Evolutionary conservation across 768 basidiomycete genomes (phyloP).

Genomic region (Kwoniella sp.): DNA sequence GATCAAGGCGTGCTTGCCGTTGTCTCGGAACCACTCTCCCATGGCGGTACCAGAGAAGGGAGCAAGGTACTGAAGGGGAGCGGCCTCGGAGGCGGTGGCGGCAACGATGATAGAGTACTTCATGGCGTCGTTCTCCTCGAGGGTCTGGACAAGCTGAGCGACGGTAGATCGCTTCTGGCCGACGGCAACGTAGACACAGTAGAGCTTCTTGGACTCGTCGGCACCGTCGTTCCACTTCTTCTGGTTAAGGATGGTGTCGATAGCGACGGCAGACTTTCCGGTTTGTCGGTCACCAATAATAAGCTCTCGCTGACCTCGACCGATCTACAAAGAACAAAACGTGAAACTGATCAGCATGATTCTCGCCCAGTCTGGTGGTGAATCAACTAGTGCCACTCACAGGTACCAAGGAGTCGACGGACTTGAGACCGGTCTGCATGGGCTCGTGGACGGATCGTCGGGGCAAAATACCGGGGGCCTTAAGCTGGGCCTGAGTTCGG

Average conservation of each 20-base stretch:
- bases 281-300: constrained; percentile 99
- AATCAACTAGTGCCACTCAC: constrained; percentile 27
- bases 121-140: constrained; percentile 99
- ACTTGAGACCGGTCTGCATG: constrained; percentile 99
- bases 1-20: constrained; percentile 99
- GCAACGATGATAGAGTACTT: constrained; percentile 99
- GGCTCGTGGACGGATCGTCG: constrained; percentile 97
- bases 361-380: no score
- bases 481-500: constrained; percentile 94
- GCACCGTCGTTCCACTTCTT: constrained; percentile 98
- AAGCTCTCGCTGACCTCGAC: constrained; percentile 99
- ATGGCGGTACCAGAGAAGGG: constrained; percentile 99
- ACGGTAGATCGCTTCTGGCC: constrained; percentile 99
- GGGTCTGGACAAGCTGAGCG: constrained; percentile 98
- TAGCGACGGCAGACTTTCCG: constrained; percentile 91
- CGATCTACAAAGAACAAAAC: constrained; percentile 61
- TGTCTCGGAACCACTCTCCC: constrained; percentile 99
- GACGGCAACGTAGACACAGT: constrained; percentile 99
- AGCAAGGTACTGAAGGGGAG: constrained; percentile 97
- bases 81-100: constrained; percentile 98
- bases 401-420: constrained; percentile 99
- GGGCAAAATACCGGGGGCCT: constrained; percentile 98
- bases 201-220: constrained; percentile 96
- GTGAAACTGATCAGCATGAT: constrained; percentile 19
- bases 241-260: constrained; percentile 99